Evolutionary conservation across 2,329 filamentous ascomycete species (phyloP), one percentile per base, ranked within the genome.

Genomic region (Purpureocillium takamizusanense): DNA sequence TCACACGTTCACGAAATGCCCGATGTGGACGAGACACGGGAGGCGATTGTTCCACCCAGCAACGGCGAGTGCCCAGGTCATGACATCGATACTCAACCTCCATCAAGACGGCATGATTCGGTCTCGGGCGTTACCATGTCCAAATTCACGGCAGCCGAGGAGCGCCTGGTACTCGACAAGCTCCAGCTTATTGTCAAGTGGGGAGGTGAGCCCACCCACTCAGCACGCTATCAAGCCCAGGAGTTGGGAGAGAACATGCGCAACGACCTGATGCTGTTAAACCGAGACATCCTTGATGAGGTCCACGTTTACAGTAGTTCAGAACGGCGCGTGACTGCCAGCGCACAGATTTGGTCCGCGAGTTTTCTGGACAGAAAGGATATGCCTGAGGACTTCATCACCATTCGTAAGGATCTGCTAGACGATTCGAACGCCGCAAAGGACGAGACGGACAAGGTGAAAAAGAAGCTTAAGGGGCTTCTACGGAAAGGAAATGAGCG

Each of bases 371-470:
- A 87, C 36, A 78, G 86, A 54, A 87, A 94, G 57, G 85, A 95
- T 39, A 70, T 95, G 13, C 78, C 84, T 0, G 78, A 86, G 17
- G 86, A 94, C 51, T 87, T 86, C 47, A 94, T 98, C 46, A 83
- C 80, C 27, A 82, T 97, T 40, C 81, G 92, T 38, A 98, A 98
- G 57, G 89, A 97, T 61, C 73, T 98, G 7, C 68, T 98, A 3
- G 92, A 98, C 57, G 92, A 98, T 57, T 97, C 89, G 0, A 98
- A 98, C 59, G 92, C 92, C 4, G 92, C 92, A 41, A 98, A 98
- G 60, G 92, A 98, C 57, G 88, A 95, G 54, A 98, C 95, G 85
- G 94, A 98, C 64, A 95, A 95, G 63, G 92, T 98, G 40, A 98
- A 98, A 73, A 98, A 98, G 76, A 95, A 94, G 77, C 74, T 98